Evolutionary conservation across 148 eudicot species (phyloP), one percentile per base, ranked within the genome.

Genomic region (Rhododendron mucronatum): DNA sequence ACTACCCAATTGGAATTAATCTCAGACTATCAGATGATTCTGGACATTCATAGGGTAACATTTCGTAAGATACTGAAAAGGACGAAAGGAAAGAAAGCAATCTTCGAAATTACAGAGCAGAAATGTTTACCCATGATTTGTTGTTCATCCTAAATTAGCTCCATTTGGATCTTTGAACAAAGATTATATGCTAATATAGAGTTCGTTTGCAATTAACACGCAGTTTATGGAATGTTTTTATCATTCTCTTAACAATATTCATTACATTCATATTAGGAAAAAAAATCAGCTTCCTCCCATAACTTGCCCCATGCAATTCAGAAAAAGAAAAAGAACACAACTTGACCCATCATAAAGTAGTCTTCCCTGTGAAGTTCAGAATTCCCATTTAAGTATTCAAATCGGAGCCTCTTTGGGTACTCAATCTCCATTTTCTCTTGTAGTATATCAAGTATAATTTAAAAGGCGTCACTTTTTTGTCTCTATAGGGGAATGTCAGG

Each of bases 401-500:
- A 26, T 26, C 67, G 23, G 50, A 65, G 57, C 33, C 18, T 21
- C 3, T 3, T 45, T 0, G 21, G 85, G 41, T 57, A 30, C 30
- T 28, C 41, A 8, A 7, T 45, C 14, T 65, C 55, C 53, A 37
- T 28, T 84, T 84, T 28, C 47, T 35, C 21, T 35, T 20, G 69
- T 53, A 33, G 83, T 53, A 15, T 67, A 12, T 67, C 21, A 14
- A 3, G 2, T 45, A 35, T 83, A 86, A 57, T 51, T 61, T 55
- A 44, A 30, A 14, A 7, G 0, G 20, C 21, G 3, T 28, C 44
- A 65, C n/a, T 78, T 47, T 53, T 84, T 57, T 86, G 21, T 85
- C 65, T 13, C 44, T 84, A 20, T 63, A 96, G 98, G 91, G 89
- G 82, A 85, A 84, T 83, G 77, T 81, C 85, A 11, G 86, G 61